phyloP scores from a whole-genome alignment of 768 basidiomycete species.

The Basidioascus undulatus region DNA sequence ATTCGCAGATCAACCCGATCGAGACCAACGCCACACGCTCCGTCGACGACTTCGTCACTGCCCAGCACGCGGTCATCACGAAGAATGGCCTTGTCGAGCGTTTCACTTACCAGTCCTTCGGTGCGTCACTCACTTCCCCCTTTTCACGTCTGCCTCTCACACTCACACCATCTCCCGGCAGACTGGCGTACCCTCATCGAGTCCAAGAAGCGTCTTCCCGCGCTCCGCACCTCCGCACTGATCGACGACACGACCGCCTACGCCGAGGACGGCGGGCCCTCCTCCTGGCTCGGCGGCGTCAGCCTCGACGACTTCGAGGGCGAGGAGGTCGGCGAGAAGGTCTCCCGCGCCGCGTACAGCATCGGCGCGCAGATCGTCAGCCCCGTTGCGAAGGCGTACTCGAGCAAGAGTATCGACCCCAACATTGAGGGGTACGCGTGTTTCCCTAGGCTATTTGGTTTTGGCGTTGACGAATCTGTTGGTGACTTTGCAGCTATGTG shows the following conservation, averaged over 20 bases:
- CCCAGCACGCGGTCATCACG: background rate
- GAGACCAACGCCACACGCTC: background rate
- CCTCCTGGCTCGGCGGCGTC: conserved; percentile 3
- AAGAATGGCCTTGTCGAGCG: background rate
- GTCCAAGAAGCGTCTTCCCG: conserved; percentile 4
- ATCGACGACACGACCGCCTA: conserved; percentile 3
- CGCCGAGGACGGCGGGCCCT: conserved; percentile 1
- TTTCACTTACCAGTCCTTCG: conserved; percentile 8
- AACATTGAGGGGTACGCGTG: background rate
- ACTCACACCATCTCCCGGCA: background rate
- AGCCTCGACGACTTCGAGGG: conserved; percentile 5
- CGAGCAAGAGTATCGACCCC: conserved; percentile 1
- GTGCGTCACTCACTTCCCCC: background rate
- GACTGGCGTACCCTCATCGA: background rate
- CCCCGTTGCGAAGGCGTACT: background rate
- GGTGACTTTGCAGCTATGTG: no score
- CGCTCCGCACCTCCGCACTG: conserved; percentile 4
- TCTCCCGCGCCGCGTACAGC: conserved; percentile 2
- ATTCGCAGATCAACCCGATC: conserved; percentile 5
- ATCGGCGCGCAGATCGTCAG: conserved; percentile 8
- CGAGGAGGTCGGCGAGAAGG: background rate
- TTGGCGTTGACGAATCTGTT: no score
- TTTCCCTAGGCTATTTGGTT: no score
- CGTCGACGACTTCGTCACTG: conserved; percentile 6
- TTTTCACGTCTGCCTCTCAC: background rate